phyloP scores from a whole-genome alignment of 306 rosid genomes.

The Prunus padus region DNA sequence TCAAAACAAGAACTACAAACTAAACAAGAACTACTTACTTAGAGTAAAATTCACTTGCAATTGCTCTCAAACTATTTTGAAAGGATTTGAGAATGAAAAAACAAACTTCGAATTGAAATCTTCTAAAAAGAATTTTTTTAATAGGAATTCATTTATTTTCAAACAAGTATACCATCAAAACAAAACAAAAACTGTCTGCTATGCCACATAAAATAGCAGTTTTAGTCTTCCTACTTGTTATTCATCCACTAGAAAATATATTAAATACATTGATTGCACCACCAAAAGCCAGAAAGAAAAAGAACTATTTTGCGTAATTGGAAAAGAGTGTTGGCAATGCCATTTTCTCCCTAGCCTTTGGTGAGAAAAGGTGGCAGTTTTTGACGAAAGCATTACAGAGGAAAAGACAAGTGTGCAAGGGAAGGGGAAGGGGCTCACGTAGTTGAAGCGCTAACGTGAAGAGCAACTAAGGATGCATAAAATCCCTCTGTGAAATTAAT shows the following conservation, averaged over 20 bases:
- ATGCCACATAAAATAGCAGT: neutral
- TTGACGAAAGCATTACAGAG: too few relatives aligned
- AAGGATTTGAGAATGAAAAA: too few relatives aligned
- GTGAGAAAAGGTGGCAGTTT: neutral
- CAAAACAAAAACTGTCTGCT: neutral
- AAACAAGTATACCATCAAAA: neutral
- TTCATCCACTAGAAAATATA: neutral
- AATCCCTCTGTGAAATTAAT: slow-evolving; percentile 58
- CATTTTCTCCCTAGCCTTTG: neutral
- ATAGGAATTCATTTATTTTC: neutral
- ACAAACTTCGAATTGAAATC: neutral
- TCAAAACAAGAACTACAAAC: too few relatives aligned
- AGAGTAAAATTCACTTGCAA: too few relatives aligned
- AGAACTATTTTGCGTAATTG: neutral
- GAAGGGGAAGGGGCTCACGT: too few relatives aligned
- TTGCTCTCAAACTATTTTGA: too few relatives aligned
- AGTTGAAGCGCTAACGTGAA: slow-evolving; percentile 59
- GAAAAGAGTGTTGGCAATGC: neutral
- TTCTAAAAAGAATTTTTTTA: too few relatives aligned
- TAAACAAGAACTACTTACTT: too few relatives aligned
- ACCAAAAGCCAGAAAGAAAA: neutral
- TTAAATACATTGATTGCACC: neutral
- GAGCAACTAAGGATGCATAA: slow-evolving; percentile 81
- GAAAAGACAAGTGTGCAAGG: neutral
- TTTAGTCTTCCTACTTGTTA: neutral